A percentile compares a stretch with the other conserved stretches of the same genome.
Evolutionary conservation across 2,329 filamentous ascomycete genomes (phyloP).

Genomic region (Beauveria pseudobassiana): DNA sequence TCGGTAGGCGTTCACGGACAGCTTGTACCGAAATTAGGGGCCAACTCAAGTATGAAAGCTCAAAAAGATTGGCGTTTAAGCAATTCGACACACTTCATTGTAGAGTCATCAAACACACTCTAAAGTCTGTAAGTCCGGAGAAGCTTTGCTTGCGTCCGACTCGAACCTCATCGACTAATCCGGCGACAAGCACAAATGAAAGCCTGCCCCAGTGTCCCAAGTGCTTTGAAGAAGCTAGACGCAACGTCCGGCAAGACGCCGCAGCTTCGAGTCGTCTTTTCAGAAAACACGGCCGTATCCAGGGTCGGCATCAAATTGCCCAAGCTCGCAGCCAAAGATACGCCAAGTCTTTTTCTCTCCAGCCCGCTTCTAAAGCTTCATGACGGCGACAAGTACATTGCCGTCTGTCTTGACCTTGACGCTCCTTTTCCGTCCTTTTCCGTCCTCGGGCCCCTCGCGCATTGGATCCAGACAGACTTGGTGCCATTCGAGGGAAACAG

Average conservation of each 20-base stretch:
- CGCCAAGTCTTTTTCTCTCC: background rate
- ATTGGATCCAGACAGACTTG: conserved; percentile 35
- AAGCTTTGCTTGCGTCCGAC: background rate
- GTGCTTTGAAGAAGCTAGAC: background rate
- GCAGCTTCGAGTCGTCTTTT: background rate
- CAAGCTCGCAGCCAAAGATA: background rate
- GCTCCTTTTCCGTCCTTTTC: conserved; percentile 35
- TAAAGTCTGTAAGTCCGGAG: background rate
- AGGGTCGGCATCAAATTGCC: background rate
- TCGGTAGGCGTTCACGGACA: background rate
- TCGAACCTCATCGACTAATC: background rate
- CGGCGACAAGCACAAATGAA: background rate
- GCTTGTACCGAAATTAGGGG: background rate
- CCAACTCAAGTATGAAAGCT: too few species aligned
- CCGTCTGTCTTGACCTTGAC: conserved; percentile 35
- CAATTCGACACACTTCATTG: too few species aligned
- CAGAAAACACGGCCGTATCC: background rate
- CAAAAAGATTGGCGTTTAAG: too few species aligned
- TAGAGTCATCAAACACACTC: background rate
- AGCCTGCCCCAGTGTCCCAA: background rate
- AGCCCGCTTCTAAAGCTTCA: background rate
- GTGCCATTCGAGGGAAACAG: conserved; percentile 26
- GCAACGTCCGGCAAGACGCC: background rate
- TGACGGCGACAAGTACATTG: conserved; percentile 1
- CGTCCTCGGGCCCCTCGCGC: conserved; percentile 37